A percentile compares a stretch with the other conserved stretches of the same genome.
phyloP scores from a whole-genome alignment of 148 eudicot genomes.

The Tetragonia tetragonoides region DNA sequence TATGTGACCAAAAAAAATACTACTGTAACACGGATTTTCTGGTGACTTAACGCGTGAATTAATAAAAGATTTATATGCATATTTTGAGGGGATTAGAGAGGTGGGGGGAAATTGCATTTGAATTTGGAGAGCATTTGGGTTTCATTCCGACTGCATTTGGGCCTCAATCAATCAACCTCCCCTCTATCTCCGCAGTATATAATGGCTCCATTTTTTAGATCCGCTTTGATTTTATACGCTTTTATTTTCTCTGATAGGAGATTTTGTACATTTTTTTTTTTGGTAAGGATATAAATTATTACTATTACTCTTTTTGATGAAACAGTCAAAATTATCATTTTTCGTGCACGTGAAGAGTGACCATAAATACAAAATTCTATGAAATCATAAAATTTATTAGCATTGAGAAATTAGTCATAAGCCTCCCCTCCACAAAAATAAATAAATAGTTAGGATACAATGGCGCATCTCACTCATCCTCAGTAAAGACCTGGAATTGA shows the following conservation, averaged over 20 bases:
- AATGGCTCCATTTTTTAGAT: conserved; percentile 10
- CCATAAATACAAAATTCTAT: too few species aligned
- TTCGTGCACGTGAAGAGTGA: too few species aligned
- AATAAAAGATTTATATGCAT: conserved; percentile 32
- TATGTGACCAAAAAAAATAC: conserved; percentile 11
- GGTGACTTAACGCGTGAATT: conserved; percentile 72
- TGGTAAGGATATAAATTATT: too few species aligned
- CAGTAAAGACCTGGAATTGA: too few species aligned
- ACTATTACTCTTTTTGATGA: too few species aligned
- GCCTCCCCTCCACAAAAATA: too few species aligned
- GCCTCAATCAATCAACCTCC: conserved; percentile 23
- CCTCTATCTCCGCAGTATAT: conserved; percentile 40
- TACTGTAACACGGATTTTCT: conserved; percentile 55
- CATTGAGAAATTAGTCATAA: too few species aligned
- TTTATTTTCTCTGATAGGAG: not conserved
- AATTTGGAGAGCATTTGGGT: conserved; percentile 60
- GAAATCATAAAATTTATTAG: too few species aligned
- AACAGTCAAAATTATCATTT: too few species aligned
- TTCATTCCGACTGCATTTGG: conserved; percentile 95
- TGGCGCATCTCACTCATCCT: too few species aligned
- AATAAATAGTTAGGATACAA: too few species aligned
- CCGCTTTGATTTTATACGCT: not conserved
- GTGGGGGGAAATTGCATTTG: conserved; percentile 23
- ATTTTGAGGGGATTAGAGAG: conserved; percentile 4
- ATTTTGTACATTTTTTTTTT: too few species aligned